Evolutionary conservation across 75 land plant species (phyloP).

Genomic region (Pinus tabuliformis): DNA sequence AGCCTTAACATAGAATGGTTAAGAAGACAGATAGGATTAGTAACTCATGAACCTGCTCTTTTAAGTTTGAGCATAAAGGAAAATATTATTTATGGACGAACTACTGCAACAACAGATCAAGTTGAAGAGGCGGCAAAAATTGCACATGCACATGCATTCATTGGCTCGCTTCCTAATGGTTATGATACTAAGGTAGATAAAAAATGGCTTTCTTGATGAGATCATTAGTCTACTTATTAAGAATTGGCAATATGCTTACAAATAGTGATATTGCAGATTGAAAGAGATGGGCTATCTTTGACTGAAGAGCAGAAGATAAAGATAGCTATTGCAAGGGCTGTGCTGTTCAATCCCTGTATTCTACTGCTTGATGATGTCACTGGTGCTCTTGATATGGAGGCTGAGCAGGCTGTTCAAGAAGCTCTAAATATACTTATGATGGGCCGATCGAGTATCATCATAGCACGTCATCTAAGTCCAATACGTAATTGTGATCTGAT

Average conservation of each 20-base stretch:
- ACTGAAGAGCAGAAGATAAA: conserved; percentile 49
- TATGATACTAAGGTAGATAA: conserved; percentile 37
- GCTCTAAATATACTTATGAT: conserved; percentile 48
- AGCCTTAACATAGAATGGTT: conserved; percentile 46
- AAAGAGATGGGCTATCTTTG: conserved; percentile 14
- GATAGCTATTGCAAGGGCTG: conserved; percentile 50
- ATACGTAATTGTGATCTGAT: conserved; percentile 43
- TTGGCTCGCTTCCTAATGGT: conserved; percentile 45
- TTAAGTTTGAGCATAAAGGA: conserved; percentile 40
- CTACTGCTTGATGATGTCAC: conserved; percentile 49
- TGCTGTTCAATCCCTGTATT: conserved; percentile 45
- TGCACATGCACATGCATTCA: conserved; percentile 57
- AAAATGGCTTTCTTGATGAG: not conserved
- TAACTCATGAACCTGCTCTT: conserved; percentile 51
- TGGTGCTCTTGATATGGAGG: conserved; percentile 41
- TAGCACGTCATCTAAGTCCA: conserved; percentile 45
- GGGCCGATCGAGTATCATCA: conserved; percentile 38
- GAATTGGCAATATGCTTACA: not conserved
- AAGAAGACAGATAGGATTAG: conserved; percentile 44
- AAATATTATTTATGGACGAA: conserved; percentile 48
- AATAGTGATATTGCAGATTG: conserved; percentile 27
- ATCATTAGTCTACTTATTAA: not conserved
- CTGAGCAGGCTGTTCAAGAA: conserved; percentile 47
- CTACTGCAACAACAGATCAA: conserved; percentile 39
- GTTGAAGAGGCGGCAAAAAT: conserved; percentile 56